phyloP scores from a whole-genome alignment of 352 stramenopile species.

The Phytophthora tentaculata region DNA sequence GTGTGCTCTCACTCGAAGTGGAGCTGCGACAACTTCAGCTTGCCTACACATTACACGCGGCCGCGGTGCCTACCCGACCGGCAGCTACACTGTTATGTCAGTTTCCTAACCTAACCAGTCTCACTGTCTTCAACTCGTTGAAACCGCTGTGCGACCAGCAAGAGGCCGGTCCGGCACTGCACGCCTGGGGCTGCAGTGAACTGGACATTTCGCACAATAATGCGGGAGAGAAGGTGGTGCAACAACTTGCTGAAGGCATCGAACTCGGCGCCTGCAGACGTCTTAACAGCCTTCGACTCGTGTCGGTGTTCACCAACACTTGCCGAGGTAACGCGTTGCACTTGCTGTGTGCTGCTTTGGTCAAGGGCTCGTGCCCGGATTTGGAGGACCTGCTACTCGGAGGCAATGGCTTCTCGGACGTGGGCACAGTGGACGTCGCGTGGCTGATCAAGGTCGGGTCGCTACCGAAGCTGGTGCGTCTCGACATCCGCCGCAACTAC shows the following conservation, averaged over 20 bases:
- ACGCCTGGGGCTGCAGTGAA: slow-evolving; percentile 81
- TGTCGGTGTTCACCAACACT: slow-evolving; percentile 85
- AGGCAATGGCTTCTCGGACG: slow-evolving; percentile 80
- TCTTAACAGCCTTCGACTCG: slow-evolving; percentile 61
- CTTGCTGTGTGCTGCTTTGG: slow-evolving; percentile 64
- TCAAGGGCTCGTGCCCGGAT: slow-evolving; percentile 67
- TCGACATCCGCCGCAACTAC: slow-evolving; percentile 85
- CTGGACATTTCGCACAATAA: slow-evolving; percentile 85
- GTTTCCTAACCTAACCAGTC: slow-evolving; percentile 61
- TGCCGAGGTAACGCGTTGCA: slow-evolving; percentile 76
- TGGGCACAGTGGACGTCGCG: slow-evolving; percentile 75
- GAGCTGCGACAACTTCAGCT: slow-evolving; percentile 56
- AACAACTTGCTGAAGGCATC: slow-evolving; percentile 72
- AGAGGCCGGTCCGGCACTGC: slow-evolving; percentile 56
- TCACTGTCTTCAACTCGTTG: slow-evolving; percentile 66
- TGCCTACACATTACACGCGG: slow-evolving; percentile 42
- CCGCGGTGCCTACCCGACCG: slow-evolving; percentile 31
- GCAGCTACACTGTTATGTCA: slow-evolving; percentile 51
- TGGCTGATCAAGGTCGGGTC: slow-evolving; percentile 71
- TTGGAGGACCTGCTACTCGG: slow-evolving; percentile 73
- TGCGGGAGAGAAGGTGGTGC: slow-evolving; percentile 66
- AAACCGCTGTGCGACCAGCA: slow-evolving; percentile 63
- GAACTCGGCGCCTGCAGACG: slow-evolving; percentile 64
- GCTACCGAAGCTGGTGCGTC: slow-evolving; percentile 66
- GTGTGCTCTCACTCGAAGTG: slow-evolving; percentile 64